These are phyloP conservation scores for Cunninghamia lanceolata DNA, from an alignment of 75 land plant species.

Conservation along the genomic window DNA sequence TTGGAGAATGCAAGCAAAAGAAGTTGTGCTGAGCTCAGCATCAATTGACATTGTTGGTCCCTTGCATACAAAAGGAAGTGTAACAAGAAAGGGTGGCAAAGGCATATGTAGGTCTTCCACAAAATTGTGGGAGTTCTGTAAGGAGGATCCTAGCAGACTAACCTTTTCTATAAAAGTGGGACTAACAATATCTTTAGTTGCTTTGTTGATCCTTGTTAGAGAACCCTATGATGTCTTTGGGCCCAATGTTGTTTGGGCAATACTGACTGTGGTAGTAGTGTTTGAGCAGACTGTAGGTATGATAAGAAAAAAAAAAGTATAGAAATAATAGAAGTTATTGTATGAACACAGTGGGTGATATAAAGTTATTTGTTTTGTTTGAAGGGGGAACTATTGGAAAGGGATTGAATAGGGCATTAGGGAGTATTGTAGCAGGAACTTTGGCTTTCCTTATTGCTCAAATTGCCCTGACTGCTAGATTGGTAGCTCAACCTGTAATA, in stretches of 20 bases:
- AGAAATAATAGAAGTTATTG: background rate
- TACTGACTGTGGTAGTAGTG: slow-evolving; percentile 72
- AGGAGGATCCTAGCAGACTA: slow-evolving; percentile 48
- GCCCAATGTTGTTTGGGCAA: slow-evolving; percentile 62
- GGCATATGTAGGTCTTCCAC: background rate
- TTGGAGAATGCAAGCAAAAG: slow-evolving; percentile 3
- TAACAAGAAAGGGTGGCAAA: background rate
- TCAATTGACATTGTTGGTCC: background rate
- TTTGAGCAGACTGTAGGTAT: slow-evolving; percentile 78
- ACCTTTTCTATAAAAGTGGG: slow-evolving; percentile 57
- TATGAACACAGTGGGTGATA: too few species aligned
- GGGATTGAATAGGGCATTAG: slow-evolving; percentile 66
- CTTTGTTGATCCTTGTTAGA: slow-evolving; percentile 45
- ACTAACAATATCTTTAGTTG: slow-evolving; percentile 45
- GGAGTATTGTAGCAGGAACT: slow-evolving; percentile 54
- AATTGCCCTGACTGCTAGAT: slow-evolving; percentile 29
- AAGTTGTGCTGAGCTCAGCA: background rate
- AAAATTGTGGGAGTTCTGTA: slow-evolving; percentile 36
- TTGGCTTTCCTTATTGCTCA: slow-evolving; percentile 38
- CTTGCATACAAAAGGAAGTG: background rate
- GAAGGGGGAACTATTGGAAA: slow-evolving; percentile 49
- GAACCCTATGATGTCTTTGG: slow-evolving; percentile 53
- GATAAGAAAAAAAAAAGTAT: too few species aligned
- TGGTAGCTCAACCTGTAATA: slow-evolving; percentile 42
- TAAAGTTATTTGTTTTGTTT: background rate